These are phyloP conservation scores for Cercospora nicotianae DNA, from an alignment of 2,329 filamentous ascomycete species.

Conservation along the genomic window DNA sequence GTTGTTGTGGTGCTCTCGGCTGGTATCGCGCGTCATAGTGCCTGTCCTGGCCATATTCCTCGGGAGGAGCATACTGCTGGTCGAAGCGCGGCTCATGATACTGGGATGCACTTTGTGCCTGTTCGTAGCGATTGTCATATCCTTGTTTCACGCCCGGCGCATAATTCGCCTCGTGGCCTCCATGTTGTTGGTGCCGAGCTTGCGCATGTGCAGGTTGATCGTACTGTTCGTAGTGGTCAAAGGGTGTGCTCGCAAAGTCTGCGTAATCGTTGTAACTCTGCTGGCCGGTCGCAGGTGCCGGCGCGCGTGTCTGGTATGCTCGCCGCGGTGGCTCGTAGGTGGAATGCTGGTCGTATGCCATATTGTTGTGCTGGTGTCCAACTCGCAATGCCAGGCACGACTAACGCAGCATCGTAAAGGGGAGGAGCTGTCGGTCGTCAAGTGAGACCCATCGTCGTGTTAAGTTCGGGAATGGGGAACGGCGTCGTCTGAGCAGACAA, in stretches of 20 bases:
- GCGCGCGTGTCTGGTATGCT: constrained; percentile 23
- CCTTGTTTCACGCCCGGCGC: constrained; percentile 15
- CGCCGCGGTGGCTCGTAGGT: constrained; percentile 29
- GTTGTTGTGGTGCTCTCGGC: constrained; percentile 26
- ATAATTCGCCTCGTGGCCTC: constrained; percentile 19
- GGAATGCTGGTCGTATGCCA: constrained; percentile 32
- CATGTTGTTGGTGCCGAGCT: constrained; percentile 14
- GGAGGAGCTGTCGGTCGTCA: not conserved
- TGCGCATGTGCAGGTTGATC: constrained; percentile 23
- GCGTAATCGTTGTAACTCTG: constrained; percentile 19
- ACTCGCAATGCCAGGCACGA: not conserved
- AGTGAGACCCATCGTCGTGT: not conserved
- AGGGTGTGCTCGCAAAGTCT: constrained; percentile 23
- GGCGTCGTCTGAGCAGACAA: not conserved
- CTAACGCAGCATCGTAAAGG: not conserved
- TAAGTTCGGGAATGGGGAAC: not conserved
- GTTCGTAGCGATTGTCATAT: constrained; percentile 17
- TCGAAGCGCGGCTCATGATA: constrained; percentile 14
- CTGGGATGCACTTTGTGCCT: constrained; percentile 16
- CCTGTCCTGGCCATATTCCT: constrained; percentile 24
- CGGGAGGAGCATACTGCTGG: constrained; percentile 20
- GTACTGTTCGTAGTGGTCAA: constrained; percentile 25
- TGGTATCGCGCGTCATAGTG: constrained; percentile 33
- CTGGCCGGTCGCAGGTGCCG: constrained; percentile 20
- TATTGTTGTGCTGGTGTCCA: constrained; percentile 16